phyloP scores from a whole-genome alignment of 768 basidiomycete genomes.

The Lactifluus rugatus region DNA sequence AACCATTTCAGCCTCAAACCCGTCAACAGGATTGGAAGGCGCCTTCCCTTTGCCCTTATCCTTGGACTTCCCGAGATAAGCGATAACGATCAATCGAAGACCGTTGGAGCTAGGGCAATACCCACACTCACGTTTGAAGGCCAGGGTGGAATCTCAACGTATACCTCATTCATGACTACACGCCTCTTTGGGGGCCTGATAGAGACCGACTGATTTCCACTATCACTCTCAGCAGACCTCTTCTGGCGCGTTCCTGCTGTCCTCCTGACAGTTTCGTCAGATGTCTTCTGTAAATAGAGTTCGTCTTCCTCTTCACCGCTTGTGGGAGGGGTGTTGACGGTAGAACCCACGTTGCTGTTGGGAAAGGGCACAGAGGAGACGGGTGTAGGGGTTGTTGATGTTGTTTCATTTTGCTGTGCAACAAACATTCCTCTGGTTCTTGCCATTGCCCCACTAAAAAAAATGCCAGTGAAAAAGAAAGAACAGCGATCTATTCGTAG shows the following conservation, averaged over 20 bases:
- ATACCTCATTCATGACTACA: conserved; percentile 12
- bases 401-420: not conserved
- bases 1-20: conserved; percentile 2
- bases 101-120: conserved; percentile 1
- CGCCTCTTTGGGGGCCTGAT: conserved; percentile 21
- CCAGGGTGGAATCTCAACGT: conserved; percentile 21
- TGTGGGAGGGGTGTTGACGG: conserved; percentile 10
- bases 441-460: not conserved
- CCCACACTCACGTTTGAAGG: conserved; percentile 17
- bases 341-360: conserved; percentile 15
- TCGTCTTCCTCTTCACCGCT: conserved; percentile 14
- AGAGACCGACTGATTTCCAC: conserved; percentile 29
- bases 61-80: conserved; percentile 12
- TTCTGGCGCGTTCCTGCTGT: conserved; percentile 10
- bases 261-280: conserved; percentile 15
- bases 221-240: conserved; percentile 26
- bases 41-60: conserved; percentile 16
- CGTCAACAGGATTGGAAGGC: not conserved
- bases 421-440: not conserved
- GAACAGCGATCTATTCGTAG: conserved; percentile 7
- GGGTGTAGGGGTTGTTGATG: conserved; percentile 9
- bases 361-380: conserved; percentile 10
- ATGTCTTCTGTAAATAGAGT: conserved; percentile 23
- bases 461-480: not conserved
- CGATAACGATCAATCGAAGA: conserved; percentile 4